Evolutionary conservation across 441 rosid species (phyloP), one percentile per base, ranked within the genome.

Genomic region (Iberis amara): DNA sequence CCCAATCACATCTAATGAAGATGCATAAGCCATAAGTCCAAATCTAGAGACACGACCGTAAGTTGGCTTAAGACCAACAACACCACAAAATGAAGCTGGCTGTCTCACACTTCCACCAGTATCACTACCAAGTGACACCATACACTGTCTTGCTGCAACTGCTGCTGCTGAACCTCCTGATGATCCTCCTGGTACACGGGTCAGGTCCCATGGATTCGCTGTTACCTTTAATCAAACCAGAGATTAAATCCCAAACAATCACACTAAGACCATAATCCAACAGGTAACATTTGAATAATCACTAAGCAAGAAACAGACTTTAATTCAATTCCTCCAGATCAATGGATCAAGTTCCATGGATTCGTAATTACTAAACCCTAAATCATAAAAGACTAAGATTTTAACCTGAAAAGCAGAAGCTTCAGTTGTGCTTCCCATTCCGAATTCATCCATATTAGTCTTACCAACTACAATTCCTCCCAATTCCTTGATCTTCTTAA

Each of bases 21-120:
- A 90, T 1, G 98, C 95, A 81, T 86, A 86, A 0, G 96, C 89
- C 88, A 90, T 90, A 46, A 90, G 97, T 21, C 96, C 97, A 64
- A 73, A 89, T 76, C 96, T 79, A 5, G 96, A 90, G 41, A 90
- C 94, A 56, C 96, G 94, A 4, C 97, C 97, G 62, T 90, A 90
- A 6, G 89, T 86, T 3, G 96, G 98, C 74, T 90, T 86, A 59
- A 90, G 48, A 24, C 98, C 98, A 58, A 86, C 98, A 59, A 90
- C 90, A 26, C 98, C 98, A 61, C 96, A 86, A 38, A 90, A 85
- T 0, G 97, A 90, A 32, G 96, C 96, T 10, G 96, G 98, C 70
- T 90, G 98, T 48, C 98, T 81, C 47, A 90, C 95, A 64, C 98
- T 90, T 56, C 96, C 96, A 53, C 96, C 98, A 8, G 98, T 87